Evolutionary conservation across 768 basidiomycete genomes (phyloP), one percentile per base, ranked within the genome.

Genomic region (Hirschioporus abietinus): DNA sequence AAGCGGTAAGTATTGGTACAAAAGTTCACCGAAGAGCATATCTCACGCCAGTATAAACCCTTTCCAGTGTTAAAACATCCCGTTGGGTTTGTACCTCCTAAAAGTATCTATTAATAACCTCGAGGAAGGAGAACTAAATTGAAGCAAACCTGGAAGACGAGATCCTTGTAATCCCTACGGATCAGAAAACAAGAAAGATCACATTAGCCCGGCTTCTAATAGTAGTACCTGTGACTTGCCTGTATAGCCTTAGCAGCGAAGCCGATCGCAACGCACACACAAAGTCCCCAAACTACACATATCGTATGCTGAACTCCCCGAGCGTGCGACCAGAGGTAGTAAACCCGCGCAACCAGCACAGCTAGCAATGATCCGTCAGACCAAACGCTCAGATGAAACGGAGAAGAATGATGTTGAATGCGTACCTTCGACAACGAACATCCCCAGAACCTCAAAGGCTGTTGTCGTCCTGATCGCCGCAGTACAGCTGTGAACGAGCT

Each of bases 241-340:
- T 20, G 42, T 52, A 52, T 52, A 15, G 42, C 42, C 42, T 52
- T 52, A 1, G 42, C 42, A 52, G 42, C 42, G 42, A 52, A 52
- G 20, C 42, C 42, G 20, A 52, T 52, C 12, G 42, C 42, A 20
- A 52, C 20, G 12, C 42, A 52, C 42, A 52, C 42, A 52, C 42
- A 52, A 52, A 52, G 42, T 15, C 42, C 42, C 42, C 42, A 52
- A 20, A 10, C 20, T 52, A 20, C 42, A 52, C 42, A 52, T 12
- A 52, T 12, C 42, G 20, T 61, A 23, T 17, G 23, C 23, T 34
- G 60, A 12, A 61, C 60, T 3, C 25, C 24, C 9, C 25, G 30
- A 18, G 60, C 24, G 60, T 61, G 60, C 60, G 60, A 61, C 60
- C 60, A 61, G 1, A 61, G 60, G 60, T 61, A 61, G 60, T 25